phyloP scores from a whole-genome alignment of 2,329 filamentous ascomycete species.

The Claviceps arundinis region DNA sequence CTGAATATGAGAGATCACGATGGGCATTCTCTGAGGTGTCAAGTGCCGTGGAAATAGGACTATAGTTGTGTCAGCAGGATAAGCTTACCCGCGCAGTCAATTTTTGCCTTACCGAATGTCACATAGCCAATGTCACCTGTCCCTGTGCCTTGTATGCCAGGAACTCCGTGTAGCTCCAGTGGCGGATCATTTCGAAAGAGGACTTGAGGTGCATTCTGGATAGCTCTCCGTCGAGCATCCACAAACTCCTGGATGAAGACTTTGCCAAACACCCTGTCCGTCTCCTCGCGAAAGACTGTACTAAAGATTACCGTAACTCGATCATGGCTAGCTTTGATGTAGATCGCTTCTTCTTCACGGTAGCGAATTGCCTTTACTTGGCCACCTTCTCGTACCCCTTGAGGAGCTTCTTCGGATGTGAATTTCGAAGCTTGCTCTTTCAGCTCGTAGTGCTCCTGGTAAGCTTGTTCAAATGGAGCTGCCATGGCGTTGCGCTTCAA shows the following conservation, averaged over 20 bases:
- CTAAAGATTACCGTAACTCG: slow-evolving; percentile 98
- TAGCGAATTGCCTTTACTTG: slow-evolving; percentile 96
- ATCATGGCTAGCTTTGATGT: slow-evolving; percentile 94
- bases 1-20: slow-evolving; percentile 97
- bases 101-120: slow-evolving; percentile 66
- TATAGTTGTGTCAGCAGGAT: slow-evolving; percentile 23
- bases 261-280: slow-evolving; percentile 92
- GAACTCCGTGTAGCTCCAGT: slow-evolving; percentile 75
- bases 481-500: slow-evolving; percentile 99
- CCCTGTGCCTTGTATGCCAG: slow-evolving; percentile 62
- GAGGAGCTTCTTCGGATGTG: slow-evolving; percentile 84
- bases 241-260: slow-evolving; percentile 99
- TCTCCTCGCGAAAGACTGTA: slow-evolving; percentile 95
- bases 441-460: slow-evolving; percentile 78
- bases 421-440: slow-evolving; percentile 84
- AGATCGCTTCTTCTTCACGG: slow-evolving; percentile 96
- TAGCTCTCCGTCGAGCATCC: slow-evolving; percentile 83
- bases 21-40: slow-evolving; percentile 75
- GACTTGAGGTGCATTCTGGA: slow-evolving; percentile 97
- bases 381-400: slow-evolving; percentile 78
- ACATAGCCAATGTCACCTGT: slow-evolving; percentile 91
- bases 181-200: slow-evolving; percentile 91
- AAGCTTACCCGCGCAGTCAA: neutral
- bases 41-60: slow-evolving; percentile 94
- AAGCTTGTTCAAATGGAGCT: slow-evolving; percentile 93